phyloP scores from a whole-genome alignment of 768 basidiomycete species.

The Xerocomus brunneocitrinus region DNA sequence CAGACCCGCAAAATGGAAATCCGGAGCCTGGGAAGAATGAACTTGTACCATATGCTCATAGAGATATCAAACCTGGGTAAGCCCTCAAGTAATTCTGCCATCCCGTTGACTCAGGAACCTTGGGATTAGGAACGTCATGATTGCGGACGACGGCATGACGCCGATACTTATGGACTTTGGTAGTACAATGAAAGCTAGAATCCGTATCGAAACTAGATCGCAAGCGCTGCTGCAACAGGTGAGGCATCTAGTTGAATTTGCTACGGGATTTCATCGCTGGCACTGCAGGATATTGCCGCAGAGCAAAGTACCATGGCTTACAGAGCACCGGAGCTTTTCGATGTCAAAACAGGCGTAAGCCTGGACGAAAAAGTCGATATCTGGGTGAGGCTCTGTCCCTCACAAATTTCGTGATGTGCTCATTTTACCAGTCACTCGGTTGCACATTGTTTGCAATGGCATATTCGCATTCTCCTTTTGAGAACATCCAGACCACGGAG shows the following conservation, averaged over 20 bases:
- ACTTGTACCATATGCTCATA: conserved; percentile 87
- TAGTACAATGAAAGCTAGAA: conserved; percentile 80
- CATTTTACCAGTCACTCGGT: conserved; percentile 73
- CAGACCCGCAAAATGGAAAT: conserved; percentile 36
- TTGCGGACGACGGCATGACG: conserved; percentile 77
- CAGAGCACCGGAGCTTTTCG: conserved; percentile 94
- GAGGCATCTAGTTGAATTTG: conserved; percentile 8
- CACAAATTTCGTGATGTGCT: conserved; percentile 1
- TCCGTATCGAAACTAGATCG: conserved; percentile 74
- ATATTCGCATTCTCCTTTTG: conserved; percentile 95
- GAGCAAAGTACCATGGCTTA: conserved; percentile 99
- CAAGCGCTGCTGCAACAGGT: conserved; percentile 90
- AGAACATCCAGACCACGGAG: conserved; percentile 85
- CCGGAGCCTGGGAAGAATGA: conserved; percentile 41
- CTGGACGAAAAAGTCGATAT: conserved; percentile 96
- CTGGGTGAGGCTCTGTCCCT: conserved; percentile 57
- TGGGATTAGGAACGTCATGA: conserved; percentile 82
- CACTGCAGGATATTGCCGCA: conserved; percentile 78
- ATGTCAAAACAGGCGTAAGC: conserved; percentile 85
- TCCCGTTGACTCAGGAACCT: conserved; percentile 3
- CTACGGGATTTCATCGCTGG: not conserved
- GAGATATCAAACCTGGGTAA: conserved; percentile 95
- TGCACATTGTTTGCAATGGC: conserved; percentile 94
- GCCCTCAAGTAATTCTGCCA: conserved; percentile 24
- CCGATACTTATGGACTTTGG: conserved; percentile 99